Base-by-base conservation (phyloP, 345 rosid species). In the Leavenworthia alabamica region DNA sequence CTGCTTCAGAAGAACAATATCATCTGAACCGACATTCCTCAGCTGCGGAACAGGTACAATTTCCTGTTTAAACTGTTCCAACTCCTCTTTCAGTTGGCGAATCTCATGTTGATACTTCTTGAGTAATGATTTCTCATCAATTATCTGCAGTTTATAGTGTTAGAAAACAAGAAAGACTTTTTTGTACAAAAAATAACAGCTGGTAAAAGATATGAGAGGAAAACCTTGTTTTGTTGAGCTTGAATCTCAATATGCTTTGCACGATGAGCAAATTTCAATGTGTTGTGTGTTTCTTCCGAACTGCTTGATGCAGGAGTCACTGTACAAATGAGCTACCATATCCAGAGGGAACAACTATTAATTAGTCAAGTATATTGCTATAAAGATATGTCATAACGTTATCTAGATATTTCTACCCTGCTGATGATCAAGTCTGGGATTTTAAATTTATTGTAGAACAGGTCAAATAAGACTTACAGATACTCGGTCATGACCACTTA, bases 401-500 rank as follows among this genome's bases (percentile, higher is more conserved):
- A 23, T 47, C 35, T 7, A 16, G 1, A 26, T 22, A 1, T 2
- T 42, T 22, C 39, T 40, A 35, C 16, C n/a, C 22, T 44, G 62
- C 48, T 31, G 28, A 53, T 54, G 46, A 58, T 27, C 39, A 43
- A 32, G 35, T 23, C 7, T 17, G 56, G 46, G 8, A 58, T 44
- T 53, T 55, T 23, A 61, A 56, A 75, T 7, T 36, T 39, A 62
- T 54, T 7, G 56, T 66, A 40, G 27, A 39, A 41, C 20, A 22
- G 42, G 55, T 56, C 31, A 39, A 59, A 59, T 24, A 52, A 56
- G 52, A 52, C 96, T 84, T 87, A 94, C 99, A 40, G 99, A 87
- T 74, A 94, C 99, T 74, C 95, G 97, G 54, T 95, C 99, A 74
- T 87, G 97, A 69, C 99, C 99, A 73, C 97, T 87, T 68, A 94